phyloP scores from a whole-genome alignment of 192 early-diverging fungal species.

The Backusella tuberculispora region DNA sequence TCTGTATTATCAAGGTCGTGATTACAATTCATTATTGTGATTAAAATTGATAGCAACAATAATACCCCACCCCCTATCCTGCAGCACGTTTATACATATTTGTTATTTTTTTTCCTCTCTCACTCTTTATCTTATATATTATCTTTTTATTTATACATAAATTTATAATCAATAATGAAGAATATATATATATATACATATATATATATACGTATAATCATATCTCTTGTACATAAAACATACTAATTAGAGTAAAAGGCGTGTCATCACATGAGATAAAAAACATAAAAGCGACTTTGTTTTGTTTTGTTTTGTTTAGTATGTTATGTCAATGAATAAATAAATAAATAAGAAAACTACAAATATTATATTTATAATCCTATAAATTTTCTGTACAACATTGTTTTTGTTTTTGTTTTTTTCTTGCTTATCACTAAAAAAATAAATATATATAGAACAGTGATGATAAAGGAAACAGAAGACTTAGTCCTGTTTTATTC shows the following conservation, averaged over 20 bases:
- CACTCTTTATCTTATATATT: neutral
- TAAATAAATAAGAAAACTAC: too few species aligned
- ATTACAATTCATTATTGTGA: neutral
- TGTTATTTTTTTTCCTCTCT: neutral
- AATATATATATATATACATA: neutral
- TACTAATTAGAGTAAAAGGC: neutral
- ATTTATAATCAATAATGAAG: neutral
- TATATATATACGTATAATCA: neutral
- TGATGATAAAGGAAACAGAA: too few species aligned
- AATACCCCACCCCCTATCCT: neutral
- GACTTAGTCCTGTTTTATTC: too few species aligned
- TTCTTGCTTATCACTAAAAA: too few species aligned
- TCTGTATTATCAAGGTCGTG: constrained; percentile 1
- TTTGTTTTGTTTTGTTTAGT: too few species aligned
- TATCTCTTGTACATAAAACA: neutral
- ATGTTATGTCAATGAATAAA: too few species aligned
- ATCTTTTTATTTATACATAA: neutral
- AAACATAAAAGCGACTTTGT: too few species aligned
- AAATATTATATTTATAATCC: too few species aligned
- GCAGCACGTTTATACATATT: neutral
- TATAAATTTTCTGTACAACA: too few species aligned
- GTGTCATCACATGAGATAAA: neutral
- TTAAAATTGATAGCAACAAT: neutral
- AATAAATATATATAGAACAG: too few species aligned
- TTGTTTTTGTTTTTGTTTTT: too few species aligned